A percentile compares a stretch with the other conserved stretches of the same genome.
Conservation (phyloP, 495 filamentous ascomycete species). For the Parachaetomium inaequale region DNA sequence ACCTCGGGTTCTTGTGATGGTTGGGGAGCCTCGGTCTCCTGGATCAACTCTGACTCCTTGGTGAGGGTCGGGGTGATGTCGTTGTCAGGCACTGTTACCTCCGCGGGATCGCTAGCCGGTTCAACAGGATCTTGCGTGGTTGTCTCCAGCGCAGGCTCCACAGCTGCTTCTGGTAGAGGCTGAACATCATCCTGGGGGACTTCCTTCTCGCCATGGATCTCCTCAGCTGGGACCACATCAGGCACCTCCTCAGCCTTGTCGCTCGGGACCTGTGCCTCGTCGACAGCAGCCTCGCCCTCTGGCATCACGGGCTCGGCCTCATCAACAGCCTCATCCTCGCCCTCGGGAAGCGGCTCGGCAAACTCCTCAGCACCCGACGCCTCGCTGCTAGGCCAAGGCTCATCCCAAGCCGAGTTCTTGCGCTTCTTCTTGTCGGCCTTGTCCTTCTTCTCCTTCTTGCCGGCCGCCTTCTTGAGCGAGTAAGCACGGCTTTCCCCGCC, state of each 20-base stretch:
- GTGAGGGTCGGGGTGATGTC: background rate
- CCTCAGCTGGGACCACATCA: background rate
- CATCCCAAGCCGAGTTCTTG: slow-evolving; percentile 20
- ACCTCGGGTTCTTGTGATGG: background rate
- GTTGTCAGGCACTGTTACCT: background rate
- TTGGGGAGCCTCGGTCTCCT: background rate
- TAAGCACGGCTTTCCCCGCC: slow-evolving; percentile 4
- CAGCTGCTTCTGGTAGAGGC: background rate
- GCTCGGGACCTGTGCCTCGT: background rate
- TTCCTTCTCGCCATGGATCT: slow-evolving; percentile 39
- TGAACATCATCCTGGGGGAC: slow-evolving; percentile 18
- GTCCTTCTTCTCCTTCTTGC: slow-evolving; percentile 14
- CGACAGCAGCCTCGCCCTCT: background rate
- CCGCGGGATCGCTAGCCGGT: slow-evolving; percentile 1
- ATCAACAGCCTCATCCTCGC: background rate
- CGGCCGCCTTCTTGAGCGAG: slow-evolving; percentile 24
- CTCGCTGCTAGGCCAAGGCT: slow-evolving; percentile 24
- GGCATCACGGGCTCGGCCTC: slow-evolving; percentile 7
- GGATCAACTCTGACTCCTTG: background rate
- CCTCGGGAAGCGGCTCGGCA: slow-evolving; percentile 1
- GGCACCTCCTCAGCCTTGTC: background rate
- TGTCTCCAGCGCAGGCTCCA: slow-evolving; percentile 3
- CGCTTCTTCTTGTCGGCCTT: slow-evolving; percentile 34
- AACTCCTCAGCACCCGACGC: slow-evolving; percentile 15
- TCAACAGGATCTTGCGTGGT: slow-evolving; percentile 1